Base-by-base conservation (phyloP, 176 grass and related monocot genomes). In the Oryza officinalis region DNA sequence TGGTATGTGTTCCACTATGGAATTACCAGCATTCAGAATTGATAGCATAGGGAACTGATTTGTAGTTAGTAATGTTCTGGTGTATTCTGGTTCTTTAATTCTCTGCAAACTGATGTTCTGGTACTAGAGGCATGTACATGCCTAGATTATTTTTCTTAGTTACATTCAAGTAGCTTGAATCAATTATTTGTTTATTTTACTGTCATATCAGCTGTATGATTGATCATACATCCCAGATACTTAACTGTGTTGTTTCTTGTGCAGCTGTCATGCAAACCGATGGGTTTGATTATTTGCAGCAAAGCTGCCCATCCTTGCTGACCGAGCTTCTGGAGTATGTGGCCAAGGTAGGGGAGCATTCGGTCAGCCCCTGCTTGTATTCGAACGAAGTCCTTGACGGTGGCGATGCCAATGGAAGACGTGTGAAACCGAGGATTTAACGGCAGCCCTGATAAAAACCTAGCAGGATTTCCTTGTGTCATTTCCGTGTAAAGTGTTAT, bases 261-360 rank as follows among this genome's bases (percentile, higher is more conserved):
- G 84, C 93, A 99, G 97, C 93, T 4, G 97, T 99, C 41, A 99
- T 99, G 97, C 97, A 99, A 83, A 99, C 93, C 2, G 97, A 99
- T 78, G 97, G 97, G 27, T 99, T 96, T 41, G 93, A 99, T 72
- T 99, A 99, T 87, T 91, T 99, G 87, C 94, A 96, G 81, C 89
- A 90, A 80, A 99, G 97, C 83, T 99, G 97, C 78, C 93, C 91
- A 2, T 92, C 91, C 46, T 81, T 99, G 76, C 84, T 99, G 67
- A 99, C 93, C 0, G 97, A 99, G 84, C 97, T 99, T 83, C 79
- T 99, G n/a, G 80, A 92, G 74, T 92, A 94, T 65, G 97, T 99
- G 86, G 97, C 97, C 52, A 96, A 90, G 85, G 90, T 90, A 23
- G 88, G 91, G 49, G 93, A 94, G 45, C 92, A 92, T n/a, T 81